A percentile compares a stretch with the other conserved stretches of the same genome.
Conservation (phyloP, 2,329 filamentous ascomycete genomes). For the Colletotrichum spaethianum region DNA sequence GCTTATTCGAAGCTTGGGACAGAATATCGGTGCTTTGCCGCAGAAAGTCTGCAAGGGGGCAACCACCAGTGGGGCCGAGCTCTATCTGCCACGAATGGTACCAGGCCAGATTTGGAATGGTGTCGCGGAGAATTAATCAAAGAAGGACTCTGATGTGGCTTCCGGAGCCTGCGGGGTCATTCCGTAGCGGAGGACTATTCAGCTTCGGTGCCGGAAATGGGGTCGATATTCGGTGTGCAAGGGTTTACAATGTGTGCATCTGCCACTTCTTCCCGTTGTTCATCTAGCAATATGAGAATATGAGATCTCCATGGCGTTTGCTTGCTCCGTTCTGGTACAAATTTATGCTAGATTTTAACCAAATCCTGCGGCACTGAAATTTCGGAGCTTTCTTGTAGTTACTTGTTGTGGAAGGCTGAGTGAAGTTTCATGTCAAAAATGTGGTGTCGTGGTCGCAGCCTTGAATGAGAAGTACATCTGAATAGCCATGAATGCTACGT, state of each 20-base stretch:
- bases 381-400: no score
- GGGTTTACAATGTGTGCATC: no score
- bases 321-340: no score
- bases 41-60: conserved; percentile 23
- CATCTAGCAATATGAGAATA: no score
- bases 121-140: neutral
- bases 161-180: neutral
- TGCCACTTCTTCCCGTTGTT: neutral
- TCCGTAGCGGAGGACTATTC: neutral
- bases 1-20: conserved; percentile 16
- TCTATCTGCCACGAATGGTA: neutral
- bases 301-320: no score
- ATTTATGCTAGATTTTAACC: no score
- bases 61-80: conserved; percentile 28
- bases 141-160: neutral
- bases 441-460: no score
- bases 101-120: neutral
- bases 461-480: no score
- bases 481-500: no score
- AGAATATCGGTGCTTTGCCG: conserved; percentile 23
- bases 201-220: neutral
- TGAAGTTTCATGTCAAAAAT: no score
- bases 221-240: neutral
- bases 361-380: no score
- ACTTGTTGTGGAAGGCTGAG: no score